Base-by-base conservation (phyloP, 2,329 filamentous ascomycete genomes). In the Coniella lustricola region DNA sequence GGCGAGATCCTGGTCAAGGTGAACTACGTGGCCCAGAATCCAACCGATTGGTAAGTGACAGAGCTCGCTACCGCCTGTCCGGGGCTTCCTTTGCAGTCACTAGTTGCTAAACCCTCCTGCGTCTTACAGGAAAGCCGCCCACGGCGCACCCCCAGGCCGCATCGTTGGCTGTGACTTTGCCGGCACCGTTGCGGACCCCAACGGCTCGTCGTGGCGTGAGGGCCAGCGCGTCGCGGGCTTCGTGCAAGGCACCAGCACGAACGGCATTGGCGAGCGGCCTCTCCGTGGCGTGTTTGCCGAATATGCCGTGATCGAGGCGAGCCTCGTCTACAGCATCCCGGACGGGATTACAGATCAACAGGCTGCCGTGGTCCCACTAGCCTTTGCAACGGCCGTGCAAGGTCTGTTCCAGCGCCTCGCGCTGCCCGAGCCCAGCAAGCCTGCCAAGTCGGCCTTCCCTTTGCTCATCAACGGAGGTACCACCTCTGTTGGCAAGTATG, bases 371-470 rank as follows among this genome's bases (percentile, higher is more conserved):
- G 22, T 62, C 16, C 57, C 58, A 14, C 54, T 68, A 63, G 67
- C 54, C 59, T 76, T 54, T 65, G 74, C 48, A 56, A 78, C 50
- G 65, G 77, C 62, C 64, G 71, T 56, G 37, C 62, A 64, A 53
- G 62, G 60, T 17, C 46, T 64, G 44, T 58, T 63, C 55, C 57
- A 57, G 49, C 56, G 62, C 13, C 52, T 64, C 3, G 51, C 54
- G 17, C 55, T 64, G 16, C 62, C 62, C 2, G 62, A 63, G 54
- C 62, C 62, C 3, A 55, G 55, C 52, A 57, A 54, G 46, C 60
- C 61, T 3, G 60, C 60, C 37, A 57, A 52, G 35, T 53, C 54
- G 13, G 51, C 55, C 1, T 57, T 63, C 65, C 74, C 61, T 16
- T 21, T 56, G 5, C 46, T 56, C 8, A 38, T 55, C 21, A 50